Evolutionary conservation across 73 alveolate genomes (phyloP).

Genomic region (Breviolum minutum): DNA sequence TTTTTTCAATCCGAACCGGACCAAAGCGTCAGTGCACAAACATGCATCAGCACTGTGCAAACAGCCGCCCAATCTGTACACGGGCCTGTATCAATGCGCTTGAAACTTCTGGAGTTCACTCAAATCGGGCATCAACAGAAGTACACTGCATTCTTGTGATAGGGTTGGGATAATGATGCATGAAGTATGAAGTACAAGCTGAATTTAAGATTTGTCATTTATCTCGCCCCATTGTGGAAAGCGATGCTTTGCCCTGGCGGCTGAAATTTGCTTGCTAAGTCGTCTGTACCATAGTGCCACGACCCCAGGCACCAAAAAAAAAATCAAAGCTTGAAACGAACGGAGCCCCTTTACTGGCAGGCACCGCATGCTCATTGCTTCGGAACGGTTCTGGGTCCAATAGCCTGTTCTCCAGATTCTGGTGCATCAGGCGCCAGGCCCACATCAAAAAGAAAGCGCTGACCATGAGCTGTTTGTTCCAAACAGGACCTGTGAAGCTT

Average conservation of each 20-base stretch:
- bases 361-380: background rate
- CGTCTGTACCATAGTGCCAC: constrained; percentile 46
- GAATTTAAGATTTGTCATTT: background rate
- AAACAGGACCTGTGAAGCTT: background rate
- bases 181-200: background rate
- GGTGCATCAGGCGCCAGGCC: constrained; percentile 8
- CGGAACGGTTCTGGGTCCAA: background rate
- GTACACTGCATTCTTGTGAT: background rate
- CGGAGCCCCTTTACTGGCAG: constrained; percentile 22
- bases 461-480: constrained; percentile 23
- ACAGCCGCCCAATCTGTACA: constrained; percentile 9
- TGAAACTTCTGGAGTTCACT: constrained; percentile 3
- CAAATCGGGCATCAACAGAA: background rate
- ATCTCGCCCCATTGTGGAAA: constrained; percentile 46
- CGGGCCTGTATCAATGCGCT: background rate
- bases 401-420: background rate
- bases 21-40: constrained; percentile 11
- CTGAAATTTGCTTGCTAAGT: background rate
- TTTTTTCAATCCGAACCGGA: constrained; percentile 18
- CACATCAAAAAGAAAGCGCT: constrained; percentile 14
- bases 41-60: constrained; percentile 49
- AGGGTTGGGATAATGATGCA: too few relatives aligned
- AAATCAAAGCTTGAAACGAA: background rate
- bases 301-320: constrained; percentile 11
- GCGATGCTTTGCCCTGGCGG: constrained; percentile 16